These are phyloP conservation scores for Teunomyces cretensis DNA, from an alignment of 805 yeast genomes.

Conservation along the genomic window DNA sequence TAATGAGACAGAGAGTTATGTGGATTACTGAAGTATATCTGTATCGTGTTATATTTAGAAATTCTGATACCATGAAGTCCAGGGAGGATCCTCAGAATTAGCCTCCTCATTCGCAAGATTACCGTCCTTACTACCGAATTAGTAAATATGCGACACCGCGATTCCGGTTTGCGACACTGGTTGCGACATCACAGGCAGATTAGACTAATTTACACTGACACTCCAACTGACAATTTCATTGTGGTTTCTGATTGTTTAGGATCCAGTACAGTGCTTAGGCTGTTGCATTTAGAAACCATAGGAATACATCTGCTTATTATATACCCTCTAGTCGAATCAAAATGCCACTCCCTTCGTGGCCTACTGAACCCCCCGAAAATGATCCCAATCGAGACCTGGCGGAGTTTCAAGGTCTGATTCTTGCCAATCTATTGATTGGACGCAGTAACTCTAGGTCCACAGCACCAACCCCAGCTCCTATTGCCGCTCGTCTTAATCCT, in stretches of 20 bases:
- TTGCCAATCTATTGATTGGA: neutral
- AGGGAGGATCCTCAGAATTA: too few relatives aligned
- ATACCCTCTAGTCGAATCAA: neutral
- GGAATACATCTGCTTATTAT: neutral
- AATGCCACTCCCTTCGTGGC: slow-evolving; percentile 3
- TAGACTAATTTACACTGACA: neutral
- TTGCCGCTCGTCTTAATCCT: neutral
- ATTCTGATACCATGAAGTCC: too few relatives aligned
- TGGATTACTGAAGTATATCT: too few relatives aligned
- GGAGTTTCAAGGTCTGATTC: neutral
- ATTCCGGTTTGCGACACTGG: neutral
- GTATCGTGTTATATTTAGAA: too few relatives aligned
- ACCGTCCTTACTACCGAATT: too few relatives aligned
- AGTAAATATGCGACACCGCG: neutral
- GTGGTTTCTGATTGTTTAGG: neutral
- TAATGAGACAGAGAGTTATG: too few relatives aligned
- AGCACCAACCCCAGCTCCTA: neutral
- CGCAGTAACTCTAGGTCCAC: neutral
- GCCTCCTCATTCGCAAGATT: too few relatives aligned
- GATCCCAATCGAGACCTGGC: neutral
- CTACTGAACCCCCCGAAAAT: slow-evolving; percentile 2
- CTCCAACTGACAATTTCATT: neutral
- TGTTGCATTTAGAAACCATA: neutral
- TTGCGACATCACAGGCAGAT: neutral
- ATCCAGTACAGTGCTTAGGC: neutral